phyloP scores from a whole-genome alignment of 345 rosid species.

The Erysimum cheiranthoides region DNA sequence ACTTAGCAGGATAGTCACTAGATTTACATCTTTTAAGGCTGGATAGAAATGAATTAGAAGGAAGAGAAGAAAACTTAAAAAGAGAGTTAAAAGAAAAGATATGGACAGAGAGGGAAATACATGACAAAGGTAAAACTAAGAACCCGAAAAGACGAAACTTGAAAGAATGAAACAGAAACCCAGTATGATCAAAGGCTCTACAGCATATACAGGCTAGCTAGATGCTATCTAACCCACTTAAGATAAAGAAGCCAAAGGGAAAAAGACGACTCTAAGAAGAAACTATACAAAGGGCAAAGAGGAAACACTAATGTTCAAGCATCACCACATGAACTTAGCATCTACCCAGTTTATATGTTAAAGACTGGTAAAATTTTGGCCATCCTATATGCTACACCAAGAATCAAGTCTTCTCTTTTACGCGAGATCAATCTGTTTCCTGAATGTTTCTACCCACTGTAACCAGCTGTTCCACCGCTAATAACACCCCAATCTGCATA shows the following conservation, averaged over 20 bases:
- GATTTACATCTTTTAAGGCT: conserved; percentile 34
- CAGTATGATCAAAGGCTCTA: conserved; percentile 41
- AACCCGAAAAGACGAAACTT: conserved; percentile 22
- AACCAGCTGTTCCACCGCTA: conserved; percentile 32
- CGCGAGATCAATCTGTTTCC: conserved; percentile 27
- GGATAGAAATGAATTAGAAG: conserved; percentile 39
- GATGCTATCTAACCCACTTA: conserved; percentile 45
- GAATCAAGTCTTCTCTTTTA: conserved; percentile 40
- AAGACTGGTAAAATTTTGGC: conserved; percentile 32
- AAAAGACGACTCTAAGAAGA: conserved; percentile 40
- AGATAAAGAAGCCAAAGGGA: conserved; percentile 34
- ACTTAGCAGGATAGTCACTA: conserved; percentile 39
- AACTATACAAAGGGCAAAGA: conserved; percentile 42
- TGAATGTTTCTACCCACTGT: conserved; percentile 26
- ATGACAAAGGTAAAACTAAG: conserved; percentile 5
- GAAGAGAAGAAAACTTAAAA: conserved; percentile 27
- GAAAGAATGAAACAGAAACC: conserved; percentile 22
- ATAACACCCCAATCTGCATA: conserved; percentile 28
- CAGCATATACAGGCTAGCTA: conserved; percentile 48
- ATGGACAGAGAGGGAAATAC: conserved; percentile 33
- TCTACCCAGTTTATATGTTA: conserved; percentile 42
- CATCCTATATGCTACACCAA: conserved; percentile 43
- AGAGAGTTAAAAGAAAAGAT: conserved; percentile 31
- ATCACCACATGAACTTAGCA: conserved; percentile 34
- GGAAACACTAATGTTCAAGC: conserved; percentile 27